Evolutionary conservation across 2,329 filamentous ascomycete species (phyloP), one percentile per base, ranked within the genome.

Genomic region (Botrytis deweyae): DNA sequence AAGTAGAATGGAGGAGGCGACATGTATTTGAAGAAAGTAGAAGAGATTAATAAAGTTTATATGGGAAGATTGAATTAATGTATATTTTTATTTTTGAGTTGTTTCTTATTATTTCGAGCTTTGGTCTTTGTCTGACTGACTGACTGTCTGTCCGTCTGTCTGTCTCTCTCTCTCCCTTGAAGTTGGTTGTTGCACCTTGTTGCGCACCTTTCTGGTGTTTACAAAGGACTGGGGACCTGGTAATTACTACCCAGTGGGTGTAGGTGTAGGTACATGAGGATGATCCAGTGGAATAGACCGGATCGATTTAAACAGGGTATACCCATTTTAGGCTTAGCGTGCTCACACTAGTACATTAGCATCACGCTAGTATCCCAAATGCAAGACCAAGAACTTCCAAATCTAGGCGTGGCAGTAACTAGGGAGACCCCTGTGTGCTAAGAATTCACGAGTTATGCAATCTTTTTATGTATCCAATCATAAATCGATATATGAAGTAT

Each of bases 371-470:
- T 7, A n/a, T 55, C 2, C 49, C 25, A 49, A 25, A 49, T 49
- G 20, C 46, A 49, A 22, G 46, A 10, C 20, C 38, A 44, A 9
- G 25, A 46, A 38, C n/a, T 62, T 33, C 20, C 20, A 25, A 49
- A 49, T 52, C 64, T 66, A 66, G 40, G 64, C 29, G 42, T 52
- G 63, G 42, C 63, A 65, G 64, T n/a, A 18, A 36, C 29, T n/a
- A 36, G 44, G 64, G 64, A 33, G 5, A 12, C 42, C 20, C 20
- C 29, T 49, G 44, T n/a, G 59, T 40, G 29, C 46, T 18, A 14
- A 58, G 52, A 58, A 8, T 18, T 33, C 42, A 25, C 16, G 29
- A 38, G 44, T 52, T 52, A 66, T 66, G 44, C 64, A 64, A 42
- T 29, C 16, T 18, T 36, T 46, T 25, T 22, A 66, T 66, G 29